Conservation (phyloP, 164 flowering plant species). For the Macadamia tetraphylla region DNA sequence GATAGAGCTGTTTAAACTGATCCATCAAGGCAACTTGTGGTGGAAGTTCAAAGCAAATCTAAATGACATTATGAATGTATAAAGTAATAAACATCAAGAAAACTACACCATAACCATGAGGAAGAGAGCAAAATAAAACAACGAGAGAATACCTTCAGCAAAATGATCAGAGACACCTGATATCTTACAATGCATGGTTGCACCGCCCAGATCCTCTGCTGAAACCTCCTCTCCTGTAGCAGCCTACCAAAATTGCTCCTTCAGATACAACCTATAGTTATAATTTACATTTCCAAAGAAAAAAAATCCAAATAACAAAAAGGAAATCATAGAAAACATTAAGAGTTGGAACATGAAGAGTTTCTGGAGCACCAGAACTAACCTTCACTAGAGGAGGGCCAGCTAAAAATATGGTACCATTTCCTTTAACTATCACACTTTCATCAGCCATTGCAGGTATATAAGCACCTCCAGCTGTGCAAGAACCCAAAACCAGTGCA, state of each 20-base stretch:
- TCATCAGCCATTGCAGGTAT: slow-evolving; percentile 99
- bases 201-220: slow-evolving; percentile 96
- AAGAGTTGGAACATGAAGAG: not conserved
- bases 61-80: not conserved
- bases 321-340: not conserved
- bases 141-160: slow-evolving; percentile 63
- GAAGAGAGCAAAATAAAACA: slow-evolving; percentile 4
- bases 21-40: too few species aligned
- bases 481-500: too few species aligned
- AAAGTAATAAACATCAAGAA: slow-evolving; percentile 1
- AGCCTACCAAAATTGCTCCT: slow-evolving; percentile 62
- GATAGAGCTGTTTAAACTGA: too few species aligned
- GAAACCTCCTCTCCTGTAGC: slow-evolving; percentile 98
- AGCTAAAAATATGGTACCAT: slow-evolving; percentile 95
- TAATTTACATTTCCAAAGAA: slow-evolving; percentile 11
- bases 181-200: slow-evolving; percentile 80
- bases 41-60: too few species aligned
- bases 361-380: slow-evolving; percentile 21
- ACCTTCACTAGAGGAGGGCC: slow-evolving; percentile 99
- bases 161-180: slow-evolving; percentile 97
- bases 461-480: too few species aligned
- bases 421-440: slow-evolving; percentile 97
- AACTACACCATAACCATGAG: not conserved
- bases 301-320: not conserved
- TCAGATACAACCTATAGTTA: slow-evolving; percentile 26